Conservation (phyloP, 108 stramenopile genomes). For the Schizochytrium sp. region DNA sequence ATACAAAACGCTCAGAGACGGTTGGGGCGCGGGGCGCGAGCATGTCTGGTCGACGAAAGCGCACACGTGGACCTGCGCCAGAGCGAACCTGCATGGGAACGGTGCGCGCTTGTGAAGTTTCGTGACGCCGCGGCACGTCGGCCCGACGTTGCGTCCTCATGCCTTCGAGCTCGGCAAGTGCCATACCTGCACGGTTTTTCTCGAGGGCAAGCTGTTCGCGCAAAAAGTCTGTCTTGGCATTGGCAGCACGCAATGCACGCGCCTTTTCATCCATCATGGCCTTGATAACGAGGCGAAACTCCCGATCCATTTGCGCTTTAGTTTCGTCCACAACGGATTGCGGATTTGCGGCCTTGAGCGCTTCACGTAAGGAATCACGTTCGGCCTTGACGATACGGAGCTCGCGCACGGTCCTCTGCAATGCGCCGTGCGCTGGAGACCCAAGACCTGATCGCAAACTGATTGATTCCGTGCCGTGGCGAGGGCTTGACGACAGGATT, state of each 20-base stretch:
- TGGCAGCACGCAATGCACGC: not conserved
- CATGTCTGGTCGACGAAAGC: not conserved
- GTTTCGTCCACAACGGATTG: not conserved
- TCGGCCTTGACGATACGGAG: not conserved
- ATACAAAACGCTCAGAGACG: not conserved
- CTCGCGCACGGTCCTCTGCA: not conserved
- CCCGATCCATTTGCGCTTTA: not conserved
- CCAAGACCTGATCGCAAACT: not conserved
- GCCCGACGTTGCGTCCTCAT: not conserved
- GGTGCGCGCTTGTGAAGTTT: not conserved
- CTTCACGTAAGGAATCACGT: not conserved
- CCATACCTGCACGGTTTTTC: not conserved
- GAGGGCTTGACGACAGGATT: not conserved
- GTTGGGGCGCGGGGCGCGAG: not conserved
- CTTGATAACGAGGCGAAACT: not conserved
- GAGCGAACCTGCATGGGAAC: not conserved
- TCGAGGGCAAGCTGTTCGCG: not conserved
- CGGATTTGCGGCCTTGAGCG: not conserved
- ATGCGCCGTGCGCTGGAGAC: not conserved
- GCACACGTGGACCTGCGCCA: not conserved
- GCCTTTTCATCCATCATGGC: conserved; percentile 2
- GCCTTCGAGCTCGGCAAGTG: not conserved
- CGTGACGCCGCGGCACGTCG: not conserved
- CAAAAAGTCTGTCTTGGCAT: not conserved
- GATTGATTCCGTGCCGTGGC: too few relatives aligned